These are phyloP conservation scores for Protostelium mycophagum DNA, from an alignment of 78 protist species.

Conservation along the genomic window DNA sequence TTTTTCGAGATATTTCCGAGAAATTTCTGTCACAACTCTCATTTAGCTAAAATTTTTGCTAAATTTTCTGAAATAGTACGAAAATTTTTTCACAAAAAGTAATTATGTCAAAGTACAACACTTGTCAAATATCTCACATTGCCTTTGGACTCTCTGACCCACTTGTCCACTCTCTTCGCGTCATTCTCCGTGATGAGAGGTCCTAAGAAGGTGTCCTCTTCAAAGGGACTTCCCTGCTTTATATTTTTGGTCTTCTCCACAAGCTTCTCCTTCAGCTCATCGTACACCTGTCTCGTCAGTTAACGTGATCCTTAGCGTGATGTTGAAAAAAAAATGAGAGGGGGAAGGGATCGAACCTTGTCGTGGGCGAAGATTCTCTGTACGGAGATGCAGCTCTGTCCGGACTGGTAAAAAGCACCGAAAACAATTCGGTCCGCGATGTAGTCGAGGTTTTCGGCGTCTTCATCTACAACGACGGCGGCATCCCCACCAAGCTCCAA, in stretches of 20 bases:
- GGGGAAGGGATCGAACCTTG: background rate
- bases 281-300: constrained; percentile 7
- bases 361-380: constrained; percentile 74
- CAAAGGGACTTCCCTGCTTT: constrained; percentile 61
- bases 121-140: background rate
- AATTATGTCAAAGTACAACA: no score
- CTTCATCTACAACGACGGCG: constrained; percentile 64
- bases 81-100: no score
- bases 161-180: constrained; percentile 47
- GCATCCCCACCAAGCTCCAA: constrained; percentile 83
- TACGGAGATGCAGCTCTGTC: constrained; percentile 78
- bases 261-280: constrained; percentile 13
- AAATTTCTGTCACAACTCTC: no score
- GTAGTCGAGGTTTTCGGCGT: constrained; percentile 16
- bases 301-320: no score
- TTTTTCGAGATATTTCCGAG: no score
- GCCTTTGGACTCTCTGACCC: constrained; percentile 27
- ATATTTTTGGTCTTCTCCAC: constrained; percentile 14
- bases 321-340: background rate
- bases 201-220: constrained; percentile 56
- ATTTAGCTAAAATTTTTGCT: no score
- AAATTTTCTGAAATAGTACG: no score
- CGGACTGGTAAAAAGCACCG: constrained; percentile 69
- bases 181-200: constrained; percentile 73
- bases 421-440: constrained; percentile 43